Percentiles rank a stretch among this genome's conserved stretches.
These are phyloP conservation scores for Flueggea neowawraea DNA, from an alignment of 441 rosid genomes.

Conservation along the genomic window DNA sequence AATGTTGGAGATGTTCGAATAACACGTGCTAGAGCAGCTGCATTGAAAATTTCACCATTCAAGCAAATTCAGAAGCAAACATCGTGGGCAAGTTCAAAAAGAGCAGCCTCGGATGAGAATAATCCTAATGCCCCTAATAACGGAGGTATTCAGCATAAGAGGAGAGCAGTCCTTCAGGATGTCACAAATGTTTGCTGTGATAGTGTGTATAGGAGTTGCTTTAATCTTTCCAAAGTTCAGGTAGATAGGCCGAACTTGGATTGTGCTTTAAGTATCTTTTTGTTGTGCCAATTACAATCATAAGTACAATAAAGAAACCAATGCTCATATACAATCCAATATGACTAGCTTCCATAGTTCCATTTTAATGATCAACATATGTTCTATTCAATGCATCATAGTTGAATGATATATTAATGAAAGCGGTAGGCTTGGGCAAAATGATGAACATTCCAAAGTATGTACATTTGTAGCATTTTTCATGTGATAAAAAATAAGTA, in stretches of 20 bases:
- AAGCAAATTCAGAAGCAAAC: slow-evolving; percentile 31
- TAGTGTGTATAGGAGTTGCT: slow-evolving; percentile 40
- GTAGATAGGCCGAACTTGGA: slow-evolving; percentile 29
- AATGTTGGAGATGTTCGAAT: slow-evolving; percentile 43
- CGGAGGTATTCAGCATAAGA: slow-evolving; percentile 33
- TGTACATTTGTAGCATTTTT: background rate
- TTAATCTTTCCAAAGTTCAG: slow-evolving; percentile 48
- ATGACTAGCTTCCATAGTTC: no score
- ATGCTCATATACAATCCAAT: no score
- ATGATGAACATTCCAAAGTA: no score
- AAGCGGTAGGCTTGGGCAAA: no score
- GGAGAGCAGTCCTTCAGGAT: slow-evolving; percentile 71
- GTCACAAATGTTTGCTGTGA: slow-evolving; percentile 61
- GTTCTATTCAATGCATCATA: no score
- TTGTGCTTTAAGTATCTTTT: slow-evolving; percentile 2
- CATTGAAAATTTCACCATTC: slow-evolving; percentile 33
- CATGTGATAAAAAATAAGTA: background rate
- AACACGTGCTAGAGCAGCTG: slow-evolving; percentile 76
- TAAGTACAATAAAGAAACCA: background rate
- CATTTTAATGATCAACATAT: no score
- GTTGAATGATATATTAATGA: no score
- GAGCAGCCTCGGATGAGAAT: slow-evolving; percentile 55
- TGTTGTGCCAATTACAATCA: background rate
- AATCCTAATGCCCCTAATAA: slow-evolving; percentile 26
- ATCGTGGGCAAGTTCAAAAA: slow-evolving; percentile 42